Base-by-base conservation (phyloP, 2,329 filamentous ascomycete genomes). In the Fusarium lateritium region DNA sequence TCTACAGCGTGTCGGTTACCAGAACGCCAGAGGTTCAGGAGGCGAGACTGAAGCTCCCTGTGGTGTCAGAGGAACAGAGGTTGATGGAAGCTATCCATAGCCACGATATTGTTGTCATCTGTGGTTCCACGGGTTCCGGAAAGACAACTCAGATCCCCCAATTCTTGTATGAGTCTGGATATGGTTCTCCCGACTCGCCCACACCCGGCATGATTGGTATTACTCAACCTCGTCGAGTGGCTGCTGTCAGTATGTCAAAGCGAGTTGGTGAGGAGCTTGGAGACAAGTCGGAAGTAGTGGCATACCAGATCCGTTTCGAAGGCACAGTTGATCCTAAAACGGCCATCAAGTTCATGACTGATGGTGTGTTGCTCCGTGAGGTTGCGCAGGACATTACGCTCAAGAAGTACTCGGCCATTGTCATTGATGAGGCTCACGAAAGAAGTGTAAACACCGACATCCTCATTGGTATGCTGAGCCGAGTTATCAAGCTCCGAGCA, bases 71-170 rank as follows among this genome's bases (percentile, higher is more conserved):
- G 78, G 96, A 99, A 79, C 96, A 99, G 77, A 94, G 92, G 75
- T 94, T 99, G 31, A 98, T 99, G 94, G 96, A 99, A 80, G 94
- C 94, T 2, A 94, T 99, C 49, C 92, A 98, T 79, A 95, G 95
- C 76, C 92, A 98, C 77, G 88, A 95, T 53, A 90, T 94, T 5
- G 92, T 98, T 2, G 92, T 99, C 13, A 89, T 99, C 9, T 98
- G 95, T 81, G 96, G 96, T 79, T 92, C 94, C 15, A 99, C 97
- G 34, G 96, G 96, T 79, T 98, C 94, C 67, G 96, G 96, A 78
- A 99, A 99, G 80, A 99, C 97, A 0, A 99, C 96, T 0, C 96
- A 99, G 79, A 88, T 99, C 10, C 97, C 97, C 1, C 96, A 99
- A 75, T 99, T 99, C 76, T 84, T 99, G 31, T 97, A 92, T 72